Base-by-base conservation (phyloP, 768 basidiomycete species). In the Amanita pallidorosea region DNA sequence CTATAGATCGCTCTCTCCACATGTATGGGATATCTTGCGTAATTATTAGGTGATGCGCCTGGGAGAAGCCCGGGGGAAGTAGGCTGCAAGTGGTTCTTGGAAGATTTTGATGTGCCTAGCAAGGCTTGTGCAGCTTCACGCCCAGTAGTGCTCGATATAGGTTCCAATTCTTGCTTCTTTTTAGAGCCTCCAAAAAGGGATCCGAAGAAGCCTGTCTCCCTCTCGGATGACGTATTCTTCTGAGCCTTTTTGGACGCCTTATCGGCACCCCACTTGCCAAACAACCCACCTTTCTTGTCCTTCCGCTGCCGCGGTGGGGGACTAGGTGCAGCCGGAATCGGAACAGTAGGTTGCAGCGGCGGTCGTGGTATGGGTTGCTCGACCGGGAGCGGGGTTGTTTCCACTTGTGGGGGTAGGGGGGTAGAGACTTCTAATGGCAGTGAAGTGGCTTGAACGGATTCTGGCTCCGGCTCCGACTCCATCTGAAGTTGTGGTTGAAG, bases 1-100 rank as follows among this genome's bases (percentile, higher is more conserved):
- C 96, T 77, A 68, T 99, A 99, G 43, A 99, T 94, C 3, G 96
- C 96, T 31, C 96, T 81, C 64, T 99, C 96, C 55, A 99, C 96
- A 61, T 99, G 96, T 54, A 99, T 97, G 7, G 96, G 96, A 63
- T 98, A 94, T 56, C 96, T 81, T 46, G 94, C 69, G 54, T 76
- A 79, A 46, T 72, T 70, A 57, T 76, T 73, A 31, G 68, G 64
- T 18, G 65, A 65, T 37, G 66, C 61, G 7, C 69, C 71, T 12
- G 69, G 64, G 11, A 69, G 67, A 36, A 73, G 63, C 20, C 69
- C 77, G 18, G 86, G 82, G 9, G 85, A 83, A 3, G 77, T 68
- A 7, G 85, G 80, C 0, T 82, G 74, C 20, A 72, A 70, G 55
- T 79, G 70, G 25, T 70, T 67, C 65, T 88, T 90, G 11, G 85